Conservation (phyloP, 345 rosid species). For the Isatis tinctoria region DNA sequence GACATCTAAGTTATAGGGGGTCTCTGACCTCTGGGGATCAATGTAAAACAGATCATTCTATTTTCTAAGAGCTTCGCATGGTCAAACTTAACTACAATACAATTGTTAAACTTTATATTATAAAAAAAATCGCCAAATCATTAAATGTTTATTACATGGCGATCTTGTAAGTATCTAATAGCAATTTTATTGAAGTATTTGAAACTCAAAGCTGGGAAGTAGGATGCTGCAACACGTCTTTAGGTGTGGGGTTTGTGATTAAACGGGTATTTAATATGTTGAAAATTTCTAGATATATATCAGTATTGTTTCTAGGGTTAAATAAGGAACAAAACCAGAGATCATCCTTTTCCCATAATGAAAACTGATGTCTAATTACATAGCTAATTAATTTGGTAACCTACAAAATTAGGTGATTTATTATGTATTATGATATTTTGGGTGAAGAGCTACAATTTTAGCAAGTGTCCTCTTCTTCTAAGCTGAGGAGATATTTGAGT, state of each 20-base stretch:
- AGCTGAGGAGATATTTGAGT: background rate
- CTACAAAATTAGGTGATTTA: background rate
- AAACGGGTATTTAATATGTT: background rate
- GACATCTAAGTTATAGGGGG: conserved; percentile 28
- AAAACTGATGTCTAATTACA: background rate
- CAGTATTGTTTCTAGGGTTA: background rate
- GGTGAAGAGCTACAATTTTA: background rate
- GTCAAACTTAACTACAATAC: conserved; percentile 24
- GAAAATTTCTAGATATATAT: too few species aligned
- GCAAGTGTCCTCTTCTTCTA: background rate
- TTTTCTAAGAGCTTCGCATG: conserved; percentile 11
- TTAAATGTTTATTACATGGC: background rate
- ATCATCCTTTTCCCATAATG: background rate
- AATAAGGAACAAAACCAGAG: background rate
- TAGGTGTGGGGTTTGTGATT: background rate
- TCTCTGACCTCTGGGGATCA: conserved; percentile 27
- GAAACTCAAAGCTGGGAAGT: background rate
- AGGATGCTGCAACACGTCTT: background rate
- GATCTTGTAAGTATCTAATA: background rate
- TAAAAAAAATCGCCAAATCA: background rate
- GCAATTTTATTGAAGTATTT: background rate
- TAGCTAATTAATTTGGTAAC: background rate
- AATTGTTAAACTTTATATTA: background rate
- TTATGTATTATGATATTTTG: background rate
- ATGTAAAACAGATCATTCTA: background rate